These are phyloP conservation scores for Pythium oligandrum DNA, from an alignment of 352 stramenopile genomes.

Conservation along the genomic window DNA sequence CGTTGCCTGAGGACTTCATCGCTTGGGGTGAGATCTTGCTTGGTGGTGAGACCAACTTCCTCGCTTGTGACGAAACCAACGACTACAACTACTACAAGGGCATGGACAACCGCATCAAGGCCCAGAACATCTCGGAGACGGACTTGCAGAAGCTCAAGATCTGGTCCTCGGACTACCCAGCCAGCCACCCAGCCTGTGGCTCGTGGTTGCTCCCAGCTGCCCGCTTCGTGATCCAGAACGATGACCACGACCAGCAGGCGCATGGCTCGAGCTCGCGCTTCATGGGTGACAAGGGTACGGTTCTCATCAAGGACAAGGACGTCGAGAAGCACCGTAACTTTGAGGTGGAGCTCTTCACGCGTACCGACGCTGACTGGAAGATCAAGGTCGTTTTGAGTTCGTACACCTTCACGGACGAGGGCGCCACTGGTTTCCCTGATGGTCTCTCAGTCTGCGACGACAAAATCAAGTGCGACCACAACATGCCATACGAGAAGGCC, in stretches of 20 bases:
- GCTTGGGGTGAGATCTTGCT: constrained; percentile 49
- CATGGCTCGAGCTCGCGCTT: constrained; percentile 38
- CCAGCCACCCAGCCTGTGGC: constrained; percentile 39
- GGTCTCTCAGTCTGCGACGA: too few relatives aligned
- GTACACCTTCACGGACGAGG: constrained; percentile 47
- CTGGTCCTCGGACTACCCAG: constrained; percentile 70
- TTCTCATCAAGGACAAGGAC: constrained; percentile 51
- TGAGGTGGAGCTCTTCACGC: constrained; percentile 48
- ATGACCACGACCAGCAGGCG: constrained; percentile 67
- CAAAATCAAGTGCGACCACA: too few relatives aligned
- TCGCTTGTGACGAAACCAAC: constrained; percentile 47
- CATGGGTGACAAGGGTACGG: constrained; percentile 50
- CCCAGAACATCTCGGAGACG: constrained; percentile 33
- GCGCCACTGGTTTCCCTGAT: too few relatives aligned
- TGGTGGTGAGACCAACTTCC: constrained; percentile 14
- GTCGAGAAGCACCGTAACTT: constrained; percentile 48
- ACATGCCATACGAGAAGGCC: too few relatives aligned
- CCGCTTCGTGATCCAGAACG: constrained; percentile 69
- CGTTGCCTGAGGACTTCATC: constrained; percentile 51
- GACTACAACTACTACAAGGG: constrained; percentile 65
- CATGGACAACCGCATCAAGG: constrained; percentile 33
- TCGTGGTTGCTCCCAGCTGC: constrained; percentile 53
- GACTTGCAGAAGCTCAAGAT: constrained; percentile 78
- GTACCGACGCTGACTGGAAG: constrained; percentile 52
- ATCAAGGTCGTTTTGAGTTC: constrained; percentile 69